Base-by-base conservation (phyloP, 164 flowering plant genomes). In the Kingdonia uniflora region DNA sequence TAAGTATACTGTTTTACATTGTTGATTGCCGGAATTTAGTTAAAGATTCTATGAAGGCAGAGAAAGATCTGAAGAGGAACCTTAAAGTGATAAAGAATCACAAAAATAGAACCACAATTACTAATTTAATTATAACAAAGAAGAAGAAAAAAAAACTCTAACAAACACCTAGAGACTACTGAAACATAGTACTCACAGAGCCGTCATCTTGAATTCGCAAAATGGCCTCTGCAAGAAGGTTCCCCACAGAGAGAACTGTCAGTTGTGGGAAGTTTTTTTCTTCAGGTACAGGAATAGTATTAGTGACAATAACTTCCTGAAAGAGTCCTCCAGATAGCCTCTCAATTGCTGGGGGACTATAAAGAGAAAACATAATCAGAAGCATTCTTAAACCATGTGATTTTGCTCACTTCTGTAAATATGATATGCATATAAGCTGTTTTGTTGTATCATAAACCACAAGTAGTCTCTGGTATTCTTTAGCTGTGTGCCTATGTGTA, bases 291-390 rank as follows among this genome's bases (percentile, higher is more conserved):
- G 95, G 95, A 47, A 89, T 74, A 13, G 95, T 84, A 65, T 86
- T 84, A 50, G 97, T 86, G 6, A 81, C 51, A 10, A 89, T 80
- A 46, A 89, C 92, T 65, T 87, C 96, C 66, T 87, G 83, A 62
- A 87, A 82, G 14, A 85, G 61, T 23, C 96, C 94, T 23, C 86
- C 63, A 13, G 94, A 82, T 64, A 85, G 56, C 75, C 82, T 75
- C 76, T 85, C 88, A n/a, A 85, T 73, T 51, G 96, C 96, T 37
- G 90, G 94, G 39, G 96, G 96, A 61, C 96, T 87, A 77, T 50
- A 52, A 56, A 43, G 13, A 60, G 25, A 40, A 14, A 16, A 37
- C 12, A 43, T 19, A 21, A 7, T 40, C 48, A 42, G 17, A 20
- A 14, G 40, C 45, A 23, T 53, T 45, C 38, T 46, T 29, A 22